Base-by-base conservation (phyloP, 169 alveolate genomes). In the Plasmodium ovale region DNA sequence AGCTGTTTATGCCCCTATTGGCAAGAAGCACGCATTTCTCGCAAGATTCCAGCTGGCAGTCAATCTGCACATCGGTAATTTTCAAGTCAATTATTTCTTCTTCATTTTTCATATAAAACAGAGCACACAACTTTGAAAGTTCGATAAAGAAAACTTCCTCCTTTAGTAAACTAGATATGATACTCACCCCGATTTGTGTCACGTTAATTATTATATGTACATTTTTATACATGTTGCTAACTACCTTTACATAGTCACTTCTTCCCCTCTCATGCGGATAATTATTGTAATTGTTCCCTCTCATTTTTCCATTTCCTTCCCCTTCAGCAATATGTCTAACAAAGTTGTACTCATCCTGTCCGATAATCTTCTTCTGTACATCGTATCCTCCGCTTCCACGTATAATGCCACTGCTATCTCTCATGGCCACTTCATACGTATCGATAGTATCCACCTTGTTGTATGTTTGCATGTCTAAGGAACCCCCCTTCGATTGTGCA, bases 141-240 rank as follows among this genome's bases (percentile, higher is more conserved):
- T 95, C 97, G 27, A 94, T 90, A 87, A 94, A 95, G 77, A 95
- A 89, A 10, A 95, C 91, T 82, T 95, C 97, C 91, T 95, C 97
- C 44, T 94, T 94, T 72, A 93, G 72, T 33, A 89, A 87, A 56
- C 94, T 95, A 33, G 96, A 94, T 21, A 95, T 94, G 33, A 94
- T 72, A 33, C 97, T 94, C 62, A 94, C 92, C 9, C 97, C 97
- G 1, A 95, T 88, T 67, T 93, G 96, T 31, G 94, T 87, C 10
- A 93, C 88, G 19, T 91, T 92, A n/a, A 93, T 72, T 67, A 82
- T 87, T 69, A 88, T 87, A 49, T 85, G 90, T 4, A 82, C 84
- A 54, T 82, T 82, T 67, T 54, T 82, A 29, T 82, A 82, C 42
- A 85, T 82, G 42, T 39, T 82, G 60, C 84, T 82, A 42, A 82